A percentile compares a stretch with the other conserved stretches of the same genome.
These are phyloP conservation scores for Plasmodium ovale DNA, from an alignment of 169 alveolate species.

Conservation along the genomic window DNA sequence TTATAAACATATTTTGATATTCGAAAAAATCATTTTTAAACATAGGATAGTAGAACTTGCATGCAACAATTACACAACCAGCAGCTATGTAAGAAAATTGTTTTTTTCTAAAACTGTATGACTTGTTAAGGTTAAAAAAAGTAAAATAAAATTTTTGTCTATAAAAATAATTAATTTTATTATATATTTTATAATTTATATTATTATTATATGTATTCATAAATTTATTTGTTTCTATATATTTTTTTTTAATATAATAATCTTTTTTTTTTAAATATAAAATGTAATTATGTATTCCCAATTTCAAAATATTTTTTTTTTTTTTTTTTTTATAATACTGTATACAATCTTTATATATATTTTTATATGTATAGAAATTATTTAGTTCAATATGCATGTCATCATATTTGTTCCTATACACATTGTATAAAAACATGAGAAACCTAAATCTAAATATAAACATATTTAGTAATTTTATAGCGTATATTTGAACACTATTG, in stretches of 20 bases:
- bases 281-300: conserved; percentile 26
- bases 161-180: conserved; percentile 65
- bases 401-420: conserved; percentile 35
- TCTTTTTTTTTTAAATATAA: conserved; percentile 46
- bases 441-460: conserved; percentile 43
- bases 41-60: conserved; percentile 62
- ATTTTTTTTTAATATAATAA: conserved; percentile 42
- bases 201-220: not conserved
- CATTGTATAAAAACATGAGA: conserved; percentile 29
- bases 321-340: not conserved
- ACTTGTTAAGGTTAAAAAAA: not conserved
- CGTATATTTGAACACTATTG: conserved; percentile 45
- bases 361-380: conserved; percentile 31
- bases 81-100: conserved; percentile 23
- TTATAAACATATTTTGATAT: conserved; percentile 23
- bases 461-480: conserved; percentile 37
- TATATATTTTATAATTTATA: conserved; percentile 33
- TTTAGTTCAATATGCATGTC: conserved; percentile 59
- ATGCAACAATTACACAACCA: conserved; percentile 52
- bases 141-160: conserved; percentile 58
- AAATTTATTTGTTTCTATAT: conserved; percentile 20
- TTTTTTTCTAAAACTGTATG: not conserved
- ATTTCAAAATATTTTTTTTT: not conserved
- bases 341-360: conserved; percentile 15
- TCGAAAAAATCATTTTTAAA: conserved; percentile 18